Evolutionary conservation across 805 yeast genomes (phyloP), one percentile per base, ranked within the genome.

Genomic region (Barnettozyma wickerhamii): DNA sequence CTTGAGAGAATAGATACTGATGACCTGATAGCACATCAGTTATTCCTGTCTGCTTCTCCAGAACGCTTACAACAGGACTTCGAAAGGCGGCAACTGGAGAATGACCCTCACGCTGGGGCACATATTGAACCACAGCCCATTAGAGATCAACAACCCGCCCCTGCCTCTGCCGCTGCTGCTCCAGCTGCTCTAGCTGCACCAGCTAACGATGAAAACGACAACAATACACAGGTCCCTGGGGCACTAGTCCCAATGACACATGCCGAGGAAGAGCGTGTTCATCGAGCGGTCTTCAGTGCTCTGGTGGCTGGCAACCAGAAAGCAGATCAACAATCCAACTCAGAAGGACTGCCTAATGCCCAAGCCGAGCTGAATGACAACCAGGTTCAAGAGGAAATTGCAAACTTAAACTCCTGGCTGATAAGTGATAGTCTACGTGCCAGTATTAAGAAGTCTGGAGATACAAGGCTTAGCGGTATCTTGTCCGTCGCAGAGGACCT

Each of bases 401-500:
- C 50, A 19, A 40, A 30, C 14, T 10, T 35, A 14, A 30, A 41
- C 18, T 40, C 43, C 2, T 40, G 43, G 43, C 28, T 40, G 27
- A 40, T 40, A n/a, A 35, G 43, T 30, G 43, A 35, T 19, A 37
- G 43, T 7, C 34, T 24, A 24, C 30, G 30, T 9, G 41, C 17
- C 27, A 15, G 36, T 32, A 18, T 43, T 10, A 33, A 38, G 15
- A 41, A 37, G 33, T 37, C 40, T n/a, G 44, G 40, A 7, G 44
- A 37, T 21, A 30, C 43, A 7, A 41, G 48, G 38, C 50, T 52
- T 47, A 66, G 63, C 28, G 79, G 77, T 12, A 65, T 75, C 42
- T 62, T 73, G 48, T 68, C 81, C 4, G 74, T 89, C 32, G 93
- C 95, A 1, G 95, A 87, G 49, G 95, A 87, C 53, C 60, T 89